Evolutionary conservation across 1,284 basidiomycete genomes (phyloP), one percentile per base, ranked within the genome.

Genomic region (Moesziomyces sp.): DNA sequence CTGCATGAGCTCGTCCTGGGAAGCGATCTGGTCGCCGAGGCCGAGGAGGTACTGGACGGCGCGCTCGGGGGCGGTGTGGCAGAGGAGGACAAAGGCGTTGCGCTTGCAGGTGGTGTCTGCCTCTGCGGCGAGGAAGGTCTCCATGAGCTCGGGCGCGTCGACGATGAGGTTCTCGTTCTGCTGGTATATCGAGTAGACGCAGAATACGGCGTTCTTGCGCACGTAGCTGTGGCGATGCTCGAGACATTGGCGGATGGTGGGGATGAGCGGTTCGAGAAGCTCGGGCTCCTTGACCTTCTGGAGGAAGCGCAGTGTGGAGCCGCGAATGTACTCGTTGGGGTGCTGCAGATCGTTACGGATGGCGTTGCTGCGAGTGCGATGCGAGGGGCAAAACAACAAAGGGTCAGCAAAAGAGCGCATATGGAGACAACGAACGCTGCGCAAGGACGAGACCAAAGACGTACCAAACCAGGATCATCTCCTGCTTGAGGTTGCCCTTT

Each of bases 261-360:
- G 95, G 63, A 99, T 90, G 61, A 99, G 90, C 18, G 97, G 96
- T 86, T 99, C 97, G 42, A 99, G 90, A 18, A 99, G 89, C 85
- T 99, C 97, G 8, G 90, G 87, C 81, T 99, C 97, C 83, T 93
- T 92, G 58, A 95, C 89, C 87, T 99, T 99, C 86, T 97, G 94
- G 11, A 99, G 89, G 87, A 97, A 97, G 46, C 97, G 92, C 38
- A 99, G 89, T 9, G 94, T 97, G 40, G 94, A 94, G 53, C 97
- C 97, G 43, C 97, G 93, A 78, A 99, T 98, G 86, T 98, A 99
- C 87, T 99, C 97, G 84, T 99, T 99, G 7, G 97, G 95, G 84
- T 99, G 97, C 92, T 99, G 96, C 92, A 98, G 89, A 87, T 99
- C 96, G 85, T 98, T 98, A 71, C 95, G 92, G 84, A 98, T 94